phyloP scores from a whole-genome alignment of 495 filamentous ascomycete species.

The Hypoxylon rickii region DNA sequence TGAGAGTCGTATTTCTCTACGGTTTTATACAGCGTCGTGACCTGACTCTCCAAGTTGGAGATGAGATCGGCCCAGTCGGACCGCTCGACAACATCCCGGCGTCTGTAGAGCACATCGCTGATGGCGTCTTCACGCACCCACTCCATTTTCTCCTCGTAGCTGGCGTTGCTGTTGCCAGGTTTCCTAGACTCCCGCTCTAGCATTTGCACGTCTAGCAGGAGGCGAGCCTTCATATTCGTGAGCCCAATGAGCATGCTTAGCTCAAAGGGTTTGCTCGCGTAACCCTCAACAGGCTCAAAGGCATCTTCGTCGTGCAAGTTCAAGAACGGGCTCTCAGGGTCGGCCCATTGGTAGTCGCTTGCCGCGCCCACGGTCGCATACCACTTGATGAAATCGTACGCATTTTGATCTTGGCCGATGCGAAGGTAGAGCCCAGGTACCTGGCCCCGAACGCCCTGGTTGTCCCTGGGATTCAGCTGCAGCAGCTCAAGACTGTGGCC shows the following conservation, averaged over 20 bases:
- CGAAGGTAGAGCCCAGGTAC: slow-evolving; percentile 51
- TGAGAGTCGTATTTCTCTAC: slow-evolving; percentile 2
- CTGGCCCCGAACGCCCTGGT: slow-evolving; percentile 46
- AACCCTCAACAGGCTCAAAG: background rate
- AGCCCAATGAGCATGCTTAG: background rate
- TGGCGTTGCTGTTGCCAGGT: background rate
- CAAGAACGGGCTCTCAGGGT: background rate
- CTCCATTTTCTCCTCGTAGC: slow-evolving; percentile 18
- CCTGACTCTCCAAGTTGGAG: background rate
- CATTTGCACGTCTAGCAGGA: slow-evolving; percentile 13
- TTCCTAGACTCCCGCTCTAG: slow-evolving; percentile 7
- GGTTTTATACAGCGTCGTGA: background rate
- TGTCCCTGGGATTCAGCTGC: slow-evolving; percentile 48
- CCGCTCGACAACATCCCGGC: slow-evolving; percentile 24
- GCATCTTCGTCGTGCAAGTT: slow-evolving; percentile 8
- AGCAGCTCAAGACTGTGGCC: slow-evolving; percentile 48
- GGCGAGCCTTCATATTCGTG: slow-evolving; percentile 8
- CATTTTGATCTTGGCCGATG: slow-evolving; percentile 54
- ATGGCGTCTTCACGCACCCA: slow-evolving; percentile 11
- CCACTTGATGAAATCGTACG: slow-evolving; percentile 61
- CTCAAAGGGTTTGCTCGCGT: background rate
- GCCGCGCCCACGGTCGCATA: slow-evolving; percentile 6
- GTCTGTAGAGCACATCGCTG: slow-evolving; percentile 10
- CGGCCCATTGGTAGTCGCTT: background rate
- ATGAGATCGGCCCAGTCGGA: slow-evolving; percentile 3